phyloP scores from a whole-genome alignment of 1,284 basidiomycete species.

The Meripilus lineatus region DNA sequence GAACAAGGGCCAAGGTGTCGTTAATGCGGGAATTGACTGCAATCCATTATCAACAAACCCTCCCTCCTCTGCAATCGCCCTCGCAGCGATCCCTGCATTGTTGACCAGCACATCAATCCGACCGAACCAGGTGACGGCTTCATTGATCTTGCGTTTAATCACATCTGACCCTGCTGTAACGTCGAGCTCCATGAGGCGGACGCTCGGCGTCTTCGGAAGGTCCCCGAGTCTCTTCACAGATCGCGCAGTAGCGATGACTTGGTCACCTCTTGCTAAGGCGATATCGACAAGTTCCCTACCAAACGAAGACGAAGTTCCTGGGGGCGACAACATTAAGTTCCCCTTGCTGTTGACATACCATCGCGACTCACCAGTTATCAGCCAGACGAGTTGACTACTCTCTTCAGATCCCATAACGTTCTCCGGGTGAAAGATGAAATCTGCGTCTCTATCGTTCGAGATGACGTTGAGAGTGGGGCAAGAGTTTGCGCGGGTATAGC shows the following conservation, averaged over 20 bases:
- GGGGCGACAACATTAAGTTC: no score
- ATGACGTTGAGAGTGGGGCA: no score
- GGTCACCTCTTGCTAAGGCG: constrained; percentile 27
- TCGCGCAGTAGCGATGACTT: constrained; percentile 34
- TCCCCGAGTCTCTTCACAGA: constrained; percentile 21
- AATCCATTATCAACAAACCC: constrained; percentile 26
- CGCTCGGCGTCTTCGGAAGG: constrained; percentile 16
- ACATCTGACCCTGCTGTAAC: constrained; percentile 26
- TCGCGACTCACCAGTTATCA: no score
- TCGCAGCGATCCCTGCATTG: constrained; percentile 41
- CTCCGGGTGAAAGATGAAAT: no score
- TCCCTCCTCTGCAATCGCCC: constrained; percentile 24
- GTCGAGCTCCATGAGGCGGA: constrained; percentile 30
- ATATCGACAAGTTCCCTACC: constrained; percentile 27
- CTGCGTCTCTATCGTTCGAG: no score
- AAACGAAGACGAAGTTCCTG: constrained; percentile 29
- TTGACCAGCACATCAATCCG: constrained; percentile 52
- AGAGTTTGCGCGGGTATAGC: no score
- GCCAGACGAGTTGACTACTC: no score
- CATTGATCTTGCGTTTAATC: constrained; percentile 31
- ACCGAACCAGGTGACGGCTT: constrained; percentile 38
- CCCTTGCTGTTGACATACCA: no score
- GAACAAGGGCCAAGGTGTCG: no score
- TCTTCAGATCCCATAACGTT: no score
- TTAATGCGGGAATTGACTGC: no score